A percentile compares a stretch with the other conserved stretches of the same genome.
Conservation (phyloP, 75 land plant species). For the Isoetes taiwanensis region DNA sequence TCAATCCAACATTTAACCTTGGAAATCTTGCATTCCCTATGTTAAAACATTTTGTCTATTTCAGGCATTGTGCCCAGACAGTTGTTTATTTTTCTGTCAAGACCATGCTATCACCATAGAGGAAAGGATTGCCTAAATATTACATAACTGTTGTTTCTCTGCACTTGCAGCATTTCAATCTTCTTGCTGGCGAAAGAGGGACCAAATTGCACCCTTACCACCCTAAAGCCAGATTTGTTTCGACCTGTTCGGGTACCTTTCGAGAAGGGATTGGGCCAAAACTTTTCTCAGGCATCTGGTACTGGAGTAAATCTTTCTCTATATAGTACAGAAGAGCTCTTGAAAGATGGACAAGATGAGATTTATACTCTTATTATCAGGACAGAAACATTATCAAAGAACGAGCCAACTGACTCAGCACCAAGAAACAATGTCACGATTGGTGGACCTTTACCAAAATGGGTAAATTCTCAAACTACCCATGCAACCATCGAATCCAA, state of each 20-base stretch:
- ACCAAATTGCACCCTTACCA: conserved; percentile 29
- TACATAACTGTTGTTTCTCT: too few species aligned
- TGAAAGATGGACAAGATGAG: conserved; percentile 43
- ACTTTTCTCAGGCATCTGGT: conserved; percentile 61
- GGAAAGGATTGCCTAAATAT: too few species aligned
- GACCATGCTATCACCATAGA: too few species aligned
- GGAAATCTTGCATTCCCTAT: too few species aligned
- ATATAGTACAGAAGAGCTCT: conserved; percentile 49
- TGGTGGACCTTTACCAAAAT: neutral
- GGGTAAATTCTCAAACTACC: neutral
- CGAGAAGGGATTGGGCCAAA: conserved; percentile 62
- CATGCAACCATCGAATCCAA: neutral
- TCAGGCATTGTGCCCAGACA: too few species aligned
- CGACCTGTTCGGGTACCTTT: conserved; percentile 53
- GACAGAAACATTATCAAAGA: too few species aligned
- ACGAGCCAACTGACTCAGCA: too few species aligned
- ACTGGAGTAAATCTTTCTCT: conserved; percentile 65
- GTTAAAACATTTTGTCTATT: too few species aligned
- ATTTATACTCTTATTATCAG: conserved; percentile 56
- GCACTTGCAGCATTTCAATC: conserved; percentile 74
- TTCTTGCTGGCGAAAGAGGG: conserved; percentile 78
- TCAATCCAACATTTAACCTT: too few species aligned
- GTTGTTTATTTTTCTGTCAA: too few species aligned
- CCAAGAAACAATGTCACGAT: too few species aligned
- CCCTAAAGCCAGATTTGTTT: conserved; percentile 37